Conservation (phyloP, 2,329 filamentous ascomycete genomes). For the Incumbomyces lentus region DNA sequence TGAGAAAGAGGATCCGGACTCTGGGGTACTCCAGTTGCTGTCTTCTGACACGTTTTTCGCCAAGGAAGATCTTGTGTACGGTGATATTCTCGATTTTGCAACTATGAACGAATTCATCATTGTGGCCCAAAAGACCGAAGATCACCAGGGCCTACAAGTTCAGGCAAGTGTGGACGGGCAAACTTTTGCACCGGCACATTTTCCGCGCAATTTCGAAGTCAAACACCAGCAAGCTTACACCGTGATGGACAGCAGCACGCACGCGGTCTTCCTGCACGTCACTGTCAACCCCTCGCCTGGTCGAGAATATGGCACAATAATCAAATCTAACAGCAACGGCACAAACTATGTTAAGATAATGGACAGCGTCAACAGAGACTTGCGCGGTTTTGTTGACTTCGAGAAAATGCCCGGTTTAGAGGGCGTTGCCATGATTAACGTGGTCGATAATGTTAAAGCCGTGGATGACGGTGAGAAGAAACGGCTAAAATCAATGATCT, state of each 20-base stretch:
- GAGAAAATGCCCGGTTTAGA: constrained; percentile 91
- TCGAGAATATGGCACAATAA: constrained; percentile 68
- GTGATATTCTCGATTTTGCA: constrained; percentile 72
- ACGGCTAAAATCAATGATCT: constrained; percentile 80
- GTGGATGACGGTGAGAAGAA: constrained; percentile 57
- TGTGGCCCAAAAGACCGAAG: constrained; percentile 54
- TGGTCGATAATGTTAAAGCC: constrained; percentile 64
- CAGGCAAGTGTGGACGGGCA: constrained; percentile 77
- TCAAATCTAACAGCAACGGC: constrained; percentile 98
- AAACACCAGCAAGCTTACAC: constrained; percentile 76
- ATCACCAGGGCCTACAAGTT: constrained; percentile 59
- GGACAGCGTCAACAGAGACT: constrained; percentile 69
- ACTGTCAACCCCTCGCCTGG: constrained; percentile 58
- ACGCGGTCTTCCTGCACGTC: constrained; percentile 89
- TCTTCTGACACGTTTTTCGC: constrained; percentile 71
- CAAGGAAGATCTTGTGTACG: constrained; percentile 51
- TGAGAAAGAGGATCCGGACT: constrained; percentile 51
- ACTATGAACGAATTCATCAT: constrained; percentile 97
- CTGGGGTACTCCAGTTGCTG: constrained; percentile 57
- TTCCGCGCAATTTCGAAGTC: constrained; percentile 75
- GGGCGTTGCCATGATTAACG: constrained; percentile 78
- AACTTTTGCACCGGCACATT: constrained; percentile 70
- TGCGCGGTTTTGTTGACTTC: constrained; percentile 75
- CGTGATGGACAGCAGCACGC: constrained; percentile 85
- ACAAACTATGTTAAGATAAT: constrained; percentile 87